phyloP scores from a whole-genome alignment of 2,329 filamentous ascomycete species.

The Coccinonectria pachysandricola region DNA sequence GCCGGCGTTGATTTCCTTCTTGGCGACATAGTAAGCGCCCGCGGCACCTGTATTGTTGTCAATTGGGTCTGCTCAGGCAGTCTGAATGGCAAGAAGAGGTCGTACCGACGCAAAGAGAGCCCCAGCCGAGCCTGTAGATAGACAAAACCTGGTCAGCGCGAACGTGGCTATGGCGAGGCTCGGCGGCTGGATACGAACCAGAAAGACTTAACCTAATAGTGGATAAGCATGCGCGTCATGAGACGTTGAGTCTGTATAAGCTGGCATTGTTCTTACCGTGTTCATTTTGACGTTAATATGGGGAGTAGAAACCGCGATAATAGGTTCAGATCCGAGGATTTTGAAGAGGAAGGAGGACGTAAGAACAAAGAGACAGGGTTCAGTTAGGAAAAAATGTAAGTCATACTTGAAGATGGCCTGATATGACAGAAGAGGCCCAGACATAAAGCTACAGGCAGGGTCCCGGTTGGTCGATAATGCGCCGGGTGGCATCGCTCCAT shows the following conservation, averaged over 20 bases:
- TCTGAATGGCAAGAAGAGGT: conserved; percentile 2
- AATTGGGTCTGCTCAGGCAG: conserved; percentile 6
- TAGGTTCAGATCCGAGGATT: conserved; percentile 4
- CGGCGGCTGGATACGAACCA: conserved; percentile 36
- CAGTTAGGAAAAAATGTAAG: conserved; percentile 17
- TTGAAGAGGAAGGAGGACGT: conserved; percentile 6
- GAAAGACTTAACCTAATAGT: conserved; percentile 50
- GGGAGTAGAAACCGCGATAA: conserved; percentile 2
- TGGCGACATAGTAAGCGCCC: conserved; percentile 92
- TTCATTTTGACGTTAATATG: conserved; percentile 34
- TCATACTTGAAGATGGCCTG: conserved; percentile 21
- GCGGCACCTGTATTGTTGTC: conserved; percentile 55
- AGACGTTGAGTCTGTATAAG: neutral
- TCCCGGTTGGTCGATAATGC: too few relatives aligned
- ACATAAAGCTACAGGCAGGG: too few relatives aligned
- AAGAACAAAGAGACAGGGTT: conserved; percentile 15
- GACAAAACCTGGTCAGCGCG: conserved; percentile 5
- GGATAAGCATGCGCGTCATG: conserved; percentile 13
- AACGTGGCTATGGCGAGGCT: conserved; percentile 2
- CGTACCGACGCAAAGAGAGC: conserved; percentile 73
- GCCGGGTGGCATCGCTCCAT: too few relatives aligned
- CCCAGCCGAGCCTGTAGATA: conserved; percentile 72
- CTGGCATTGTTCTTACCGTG: conserved; percentile 36
- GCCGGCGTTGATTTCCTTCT: conserved; percentile 87
- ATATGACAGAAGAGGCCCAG: conserved; percentile 16